Evolutionary conservation across 352 stramenopile genomes (phyloP), one percentile per base, ranked within the genome.

Genomic region (Globisporangium lucens): DNA sequence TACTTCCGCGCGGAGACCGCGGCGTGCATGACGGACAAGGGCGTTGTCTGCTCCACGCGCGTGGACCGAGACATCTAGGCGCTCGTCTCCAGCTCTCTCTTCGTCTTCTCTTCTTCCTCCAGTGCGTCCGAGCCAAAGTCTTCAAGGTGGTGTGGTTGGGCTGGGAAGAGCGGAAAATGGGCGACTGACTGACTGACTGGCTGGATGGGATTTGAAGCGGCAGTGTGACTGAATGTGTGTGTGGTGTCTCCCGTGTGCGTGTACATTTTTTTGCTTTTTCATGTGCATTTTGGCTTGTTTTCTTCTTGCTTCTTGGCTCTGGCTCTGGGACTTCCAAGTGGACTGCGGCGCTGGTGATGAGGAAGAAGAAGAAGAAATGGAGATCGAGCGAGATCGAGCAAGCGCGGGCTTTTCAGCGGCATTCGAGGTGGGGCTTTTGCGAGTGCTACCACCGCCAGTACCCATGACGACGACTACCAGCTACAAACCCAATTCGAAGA

Each of bases 31-130:
- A 81, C 80, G 9, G 85, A 93, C 36, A 82, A 86, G 63, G 85
- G 85, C 35, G 74, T 95, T 29, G 82, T 95, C 64, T 90, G 85
- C 72, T 91, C 83, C 27, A 93, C 87, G 30, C 85, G 87, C 55
- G 85, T 94, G 75, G 78, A 89, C 55, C 78, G 80, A 41, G 72
- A 83, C 67, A 67, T 89, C 17, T 88, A 84, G 75, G 60, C 46
- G 46, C 46, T 53, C 46, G 6, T 24, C 46, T 53, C n/a, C 46
- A 24, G 5, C 46, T 53, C 46, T 5, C 24, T 52, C 17, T 24
- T 52, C 36, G 13, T 10, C n/a, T 53, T 17, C 7, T 53, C 4
- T 27, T 5, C 20, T 22, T n/a, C 12, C 12, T 22, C 46, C 46
- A 12, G 38, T n/a, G 15, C 13, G 38, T 17, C 4, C 38, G 13